Base-by-base conservation (phyloP, 2,329 filamentous ascomycete species). In the Aureobasidium sp. region DNA sequence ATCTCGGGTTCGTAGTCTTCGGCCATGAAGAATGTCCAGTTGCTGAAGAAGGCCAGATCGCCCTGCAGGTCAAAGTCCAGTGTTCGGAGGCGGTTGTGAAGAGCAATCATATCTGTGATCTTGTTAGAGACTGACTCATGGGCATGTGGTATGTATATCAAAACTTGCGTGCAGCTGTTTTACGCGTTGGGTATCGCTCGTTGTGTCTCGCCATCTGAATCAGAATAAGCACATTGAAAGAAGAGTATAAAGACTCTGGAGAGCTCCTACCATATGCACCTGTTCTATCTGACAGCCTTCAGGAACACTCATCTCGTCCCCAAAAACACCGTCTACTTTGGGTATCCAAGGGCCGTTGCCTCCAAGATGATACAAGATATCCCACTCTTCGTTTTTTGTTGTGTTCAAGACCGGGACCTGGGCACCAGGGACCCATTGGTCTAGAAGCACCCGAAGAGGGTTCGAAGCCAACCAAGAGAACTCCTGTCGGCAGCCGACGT, bases 341-440 rank as follows among this genome's bases (percentile, higher is more conserved):
- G 80, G 77, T 41, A 83, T 76, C 81, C 81, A 84, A 2, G 81
- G 82, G 0, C 81, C 78, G 68, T 81, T 80, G 2, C 82, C 81
- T 5, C 82, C 81, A 5, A 83, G 71, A 66, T 84, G 79, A 65
- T 82, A 77, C 34, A 81, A 69, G 29, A 82, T 70, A 66, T 81
- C 78, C 80, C 80, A 82, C 62, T 72, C 34, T 17, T 53, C 62
- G 5, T 27, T 15, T 20, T 29, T 22, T 6, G 37, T 34, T 9
- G 22, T 22, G 25, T 49, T 48, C 2, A 20, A 2, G 17, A 31
- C 15, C 6, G 29, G 5, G 41, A 27, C 20, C 2, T 36, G 41
- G 7, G 52, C 12, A 41, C 25, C 2, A 12, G 11, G 7, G 31
- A 1, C 12, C 51, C 51, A 55, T 17, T 20, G 42, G 37, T 9